Evolutionary conservation across 306 rosid genomes (phyloP), one percentile per base, ranked within the genome.

Genomic region (Luffa aegyptiaca): DNA sequence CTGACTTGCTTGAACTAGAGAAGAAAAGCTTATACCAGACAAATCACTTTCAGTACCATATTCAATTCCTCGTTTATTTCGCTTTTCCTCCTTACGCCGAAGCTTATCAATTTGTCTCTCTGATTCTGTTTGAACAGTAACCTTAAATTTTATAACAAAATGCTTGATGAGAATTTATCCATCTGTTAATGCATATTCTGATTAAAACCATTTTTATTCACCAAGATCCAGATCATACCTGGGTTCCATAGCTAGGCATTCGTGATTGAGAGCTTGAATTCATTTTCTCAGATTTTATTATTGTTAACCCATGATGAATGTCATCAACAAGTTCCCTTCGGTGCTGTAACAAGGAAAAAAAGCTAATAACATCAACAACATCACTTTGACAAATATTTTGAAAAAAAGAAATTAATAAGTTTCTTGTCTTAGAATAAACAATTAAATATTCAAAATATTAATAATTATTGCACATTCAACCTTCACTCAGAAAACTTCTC

Each of bases 241-340:
- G 98, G 46, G 93, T 95, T 58, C 95, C 98, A 81, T 92, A 95
- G 84, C 98, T 95, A 63, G 98, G 98, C 97, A 90, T 95, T 55
- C 97, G 91, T 77, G 88, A 83, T 88, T 95, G 98, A 81, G 95
- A 81, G 88, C 87, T 88, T 80, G 89, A 81, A 84, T 87, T 86
- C 46, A 21, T 86, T 82, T 90, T 95, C 52, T 90, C 97, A 36
- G 98, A 87, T 86, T 87, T 95, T 86, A 95, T 66, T 52, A 84
- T 78, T 66, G 72, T 80, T 79, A 92, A 82, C 61, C 97, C 98
- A 76, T 88, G 90, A 86, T 89, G 93, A 87, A 95, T 84, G 75
- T 93, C 86, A 85, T 91, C 90, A 80, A 91, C 89, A 77, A 95
- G 91, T 83, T 90, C 92, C 88, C 87, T 95, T 42, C 93, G 93